Evolutionary conservation across 129 eudicot species (phyloP).

Genomic region (Helianthus tuberosus): DNA sequence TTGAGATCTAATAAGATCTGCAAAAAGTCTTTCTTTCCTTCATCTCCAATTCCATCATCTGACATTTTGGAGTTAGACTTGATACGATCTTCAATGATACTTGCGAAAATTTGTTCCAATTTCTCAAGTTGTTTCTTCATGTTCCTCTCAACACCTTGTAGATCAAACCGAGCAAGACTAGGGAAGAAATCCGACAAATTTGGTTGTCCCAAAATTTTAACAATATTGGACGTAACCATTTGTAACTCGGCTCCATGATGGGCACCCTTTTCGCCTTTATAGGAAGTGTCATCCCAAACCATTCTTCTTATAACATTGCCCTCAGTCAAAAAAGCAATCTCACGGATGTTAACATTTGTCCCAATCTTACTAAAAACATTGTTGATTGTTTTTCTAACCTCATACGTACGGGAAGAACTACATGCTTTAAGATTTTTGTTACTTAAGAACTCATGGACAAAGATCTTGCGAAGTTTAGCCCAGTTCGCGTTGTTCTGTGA

Average conservation of each 20-base stretch:
- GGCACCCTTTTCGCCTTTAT: neutral
- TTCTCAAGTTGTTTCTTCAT: conserved; percentile 35
- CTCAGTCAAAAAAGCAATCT: conserved; percentile 33
- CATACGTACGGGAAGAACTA: neutral
- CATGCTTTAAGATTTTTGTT: conserved; percentile 1
- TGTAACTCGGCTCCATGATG: conserved; percentile 33
- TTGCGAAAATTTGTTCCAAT: conserved; percentile 46
- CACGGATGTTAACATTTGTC: conserved; percentile 28
- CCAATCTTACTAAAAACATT: conserved; percentile 25
- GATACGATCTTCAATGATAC: conserved; percentile 37
- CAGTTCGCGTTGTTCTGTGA: conserved; percentile 21
- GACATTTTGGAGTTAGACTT: neutral
- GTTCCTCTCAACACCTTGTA: conserved; percentile 51
- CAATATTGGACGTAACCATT: conserved; percentile 23
- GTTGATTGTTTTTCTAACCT: neutral
- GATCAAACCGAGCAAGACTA: conserved; percentile 36
- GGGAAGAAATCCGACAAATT: conserved; percentile 16
- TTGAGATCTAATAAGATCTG: conserved; percentile 9
- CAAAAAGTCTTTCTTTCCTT: conserved; percentile 10
- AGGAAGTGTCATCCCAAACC: conserved; percentile 50
- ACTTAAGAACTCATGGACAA: neutral
- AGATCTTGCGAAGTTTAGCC: conserved; percentile 15
- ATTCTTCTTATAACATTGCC: conserved; percentile 41
- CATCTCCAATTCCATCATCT: neutral
- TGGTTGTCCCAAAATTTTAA: conserved; percentile 34